A percentile compares a stretch with the other conserved stretches of the same genome.
These are phyloP conservation scores for Sugiyamaella valdiviana DNA, from an alignment of 805 yeast genomes.

Conservation along the genomic window DNA sequence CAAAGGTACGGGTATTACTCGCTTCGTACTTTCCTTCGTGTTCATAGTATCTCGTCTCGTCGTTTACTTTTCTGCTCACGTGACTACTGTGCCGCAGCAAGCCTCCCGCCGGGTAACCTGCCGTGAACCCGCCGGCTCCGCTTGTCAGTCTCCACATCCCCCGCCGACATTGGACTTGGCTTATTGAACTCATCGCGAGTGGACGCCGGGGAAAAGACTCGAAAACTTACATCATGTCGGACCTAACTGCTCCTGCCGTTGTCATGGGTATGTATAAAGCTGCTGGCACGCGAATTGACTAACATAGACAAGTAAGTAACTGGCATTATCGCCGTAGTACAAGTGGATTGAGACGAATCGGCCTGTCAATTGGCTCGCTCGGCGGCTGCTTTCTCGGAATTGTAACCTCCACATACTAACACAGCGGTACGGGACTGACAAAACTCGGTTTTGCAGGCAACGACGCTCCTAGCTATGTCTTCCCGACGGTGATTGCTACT, in stretches of 20 bases:
- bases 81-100: too few species aligned
- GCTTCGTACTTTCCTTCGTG: too few species aligned
- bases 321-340: too few species aligned
- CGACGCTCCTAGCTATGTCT: slow-evolving; percentile 93
- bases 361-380: background rate
- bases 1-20: too few species aligned
- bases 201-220: background rate
- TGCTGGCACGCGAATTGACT: slow-evolving; percentile 1
- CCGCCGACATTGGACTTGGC: too few species aligned
- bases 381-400: too few species aligned
- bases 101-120: background rate
- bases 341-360: background rate
- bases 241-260: slow-evolving; percentile 61
- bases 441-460: slow-evolving; percentile 98
- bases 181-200: too few species aligned
- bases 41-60: too few species aligned
- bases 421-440: slow-evolving; percentile 95
- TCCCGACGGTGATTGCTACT: slow-evolving; percentile 95
- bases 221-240: slow-evolving; percentile 18
- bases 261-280: slow-evolving; percentile 71
- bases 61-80: background rate
- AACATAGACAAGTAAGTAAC: slow-evolving; percentile 30
- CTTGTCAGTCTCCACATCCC: background rate
- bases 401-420: slow-evolving; percentile 19
- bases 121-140: background rate